These are phyloP conservation scores for Daldinia sp. DNA, from an alignment of 2,329 filamentous ascomycete genomes.

Conservation along the genomic window DNA sequence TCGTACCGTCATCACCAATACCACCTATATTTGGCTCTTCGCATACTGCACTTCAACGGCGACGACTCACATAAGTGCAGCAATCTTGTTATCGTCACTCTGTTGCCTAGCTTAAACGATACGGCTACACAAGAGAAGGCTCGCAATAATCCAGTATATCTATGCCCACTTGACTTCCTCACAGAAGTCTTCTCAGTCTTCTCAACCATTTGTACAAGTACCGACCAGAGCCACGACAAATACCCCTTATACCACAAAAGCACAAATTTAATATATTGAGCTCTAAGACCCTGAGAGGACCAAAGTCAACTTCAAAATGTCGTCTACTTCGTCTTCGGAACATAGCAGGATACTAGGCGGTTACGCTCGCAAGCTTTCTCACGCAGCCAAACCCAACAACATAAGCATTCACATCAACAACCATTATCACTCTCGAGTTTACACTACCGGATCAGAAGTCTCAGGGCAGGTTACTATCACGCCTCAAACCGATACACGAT, in stretches of 20 bases:
- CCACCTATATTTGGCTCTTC: slow-evolving; percentile 5
- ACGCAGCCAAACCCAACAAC: slow-evolving; percentile 53
- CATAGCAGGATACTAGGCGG: slow-evolving; percentile 35
- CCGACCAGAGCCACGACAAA: not conserved
- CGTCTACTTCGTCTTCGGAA: slow-evolving; percentile 32
- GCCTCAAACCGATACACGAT: slow-evolving; percentile 60
- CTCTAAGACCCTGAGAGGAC: not conserved
- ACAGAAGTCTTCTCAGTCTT: not conserved
- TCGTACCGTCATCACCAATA: slow-evolving; percentile 20
- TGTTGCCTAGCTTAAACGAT: not conserved
- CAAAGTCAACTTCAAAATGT: slow-evolving; percentile 26
- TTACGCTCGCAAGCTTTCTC: slow-evolving; percentile 41
- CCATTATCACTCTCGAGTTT: slow-evolving; percentile 67
- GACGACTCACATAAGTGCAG: not conserved
- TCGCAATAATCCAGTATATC: slow-evolving; percentile 3
- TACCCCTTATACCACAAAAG: not conserved
- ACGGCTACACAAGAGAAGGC: not conserved
- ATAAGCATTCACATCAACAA: slow-evolving; percentile 64
- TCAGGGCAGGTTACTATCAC: slow-evolving; percentile 63
- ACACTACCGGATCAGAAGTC: slow-evolving; percentile 66
- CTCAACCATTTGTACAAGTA: slow-evolving; percentile 13
- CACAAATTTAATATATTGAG: not conserved
- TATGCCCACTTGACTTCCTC: slow-evolving; percentile 8
- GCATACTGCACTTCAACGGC: not conserved
- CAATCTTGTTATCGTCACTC: slow-evolving; percentile 9